These are phyloP conservation scores for Daldinia grandis DNA, from an alignment of 495 filamentous ascomycete genomes.

Conservation along the genomic window DNA sequence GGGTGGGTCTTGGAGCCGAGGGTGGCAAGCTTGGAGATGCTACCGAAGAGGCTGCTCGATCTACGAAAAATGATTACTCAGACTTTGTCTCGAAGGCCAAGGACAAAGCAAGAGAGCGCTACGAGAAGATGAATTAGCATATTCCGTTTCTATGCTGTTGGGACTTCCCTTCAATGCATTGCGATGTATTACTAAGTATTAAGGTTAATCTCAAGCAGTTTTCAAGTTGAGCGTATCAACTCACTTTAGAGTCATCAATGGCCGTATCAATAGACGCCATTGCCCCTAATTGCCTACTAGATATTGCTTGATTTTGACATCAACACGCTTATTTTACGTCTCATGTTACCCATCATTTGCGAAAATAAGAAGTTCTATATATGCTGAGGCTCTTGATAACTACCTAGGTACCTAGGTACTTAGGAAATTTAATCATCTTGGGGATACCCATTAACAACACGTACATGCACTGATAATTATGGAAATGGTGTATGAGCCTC, in stretches of 20 bases:
- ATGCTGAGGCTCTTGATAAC: neutral
- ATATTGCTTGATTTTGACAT: neutral
- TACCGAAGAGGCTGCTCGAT: constrained; percentile 75
- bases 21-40: constrained; percentile 88
- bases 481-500: neutral
- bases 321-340: neutral
- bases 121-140: constrained; percentile 65
- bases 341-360: neutral
- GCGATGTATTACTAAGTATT: neutral
- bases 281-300: neutral
- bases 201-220: neutral
- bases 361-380: neutral
- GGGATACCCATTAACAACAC: neutral
- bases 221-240: neutral
- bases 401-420: no score
- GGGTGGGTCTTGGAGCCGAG: constrained; percentile 86
- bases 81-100: constrained; percentile 82
- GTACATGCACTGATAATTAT: neutral
- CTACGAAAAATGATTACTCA: constrained; percentile 72
- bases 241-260: neutral
- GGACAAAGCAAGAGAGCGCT: constrained; percentile 81
- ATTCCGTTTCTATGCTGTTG: neutral
- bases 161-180: neutral
- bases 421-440: neutral
- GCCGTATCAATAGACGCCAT: neutral